phyloP scores from a whole-genome alignment of 2,329 filamentous ascomycete genomes.

The Raffaelea albimanens region DNA sequence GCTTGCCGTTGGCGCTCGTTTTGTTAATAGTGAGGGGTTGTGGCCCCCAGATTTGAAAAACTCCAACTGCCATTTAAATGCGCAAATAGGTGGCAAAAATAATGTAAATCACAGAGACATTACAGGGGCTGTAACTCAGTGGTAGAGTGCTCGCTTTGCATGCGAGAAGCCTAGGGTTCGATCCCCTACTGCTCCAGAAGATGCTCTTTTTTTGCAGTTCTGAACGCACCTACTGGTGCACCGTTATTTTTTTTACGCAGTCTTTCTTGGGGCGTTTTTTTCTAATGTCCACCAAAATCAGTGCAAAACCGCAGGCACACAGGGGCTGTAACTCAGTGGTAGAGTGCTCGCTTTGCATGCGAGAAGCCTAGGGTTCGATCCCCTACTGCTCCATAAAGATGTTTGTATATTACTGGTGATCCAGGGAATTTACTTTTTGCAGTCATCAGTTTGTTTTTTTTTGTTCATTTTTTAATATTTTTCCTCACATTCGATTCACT shows the following conservation, averaged over 20 bases:
- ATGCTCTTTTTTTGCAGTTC: slow-evolving; percentile 11
- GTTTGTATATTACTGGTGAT: slow-evolving; percentile 10
- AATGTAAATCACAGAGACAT: not conserved
- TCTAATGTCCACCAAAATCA: no score
- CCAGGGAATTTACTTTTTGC: no score
- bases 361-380: slow-evolving; percentile 23
- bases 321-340: slow-evolving; percentile 20
- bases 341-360: slow-evolving; percentile 23
- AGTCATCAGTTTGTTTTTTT: slow-evolving; percentile 7
- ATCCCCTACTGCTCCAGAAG: slow-evolving; percentile 18
- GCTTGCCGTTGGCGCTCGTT: no score
- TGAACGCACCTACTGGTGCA: no score
- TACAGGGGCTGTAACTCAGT: slow-evolving; percentile 17
- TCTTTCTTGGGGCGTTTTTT: no score
- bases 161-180: slow-evolving; percentile 23
- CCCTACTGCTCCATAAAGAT: slow-evolving; percentile 17
- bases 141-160: slow-evolving; percentile 23
- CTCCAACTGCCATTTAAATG: not conserved
- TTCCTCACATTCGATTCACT: not conserved
- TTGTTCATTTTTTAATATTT: slow-evolving; percentile 1
- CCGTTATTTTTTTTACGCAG: not conserved
- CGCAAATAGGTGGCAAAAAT: not conserved
- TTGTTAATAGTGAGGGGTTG: not conserved
- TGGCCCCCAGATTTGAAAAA: not conserved
- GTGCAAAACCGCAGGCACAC: not conserved